These are phyloP conservation scores for Echeveria elegans DNA, from an alignment of 164 flowering plant species.

Conservation along the genomic window DNA sequence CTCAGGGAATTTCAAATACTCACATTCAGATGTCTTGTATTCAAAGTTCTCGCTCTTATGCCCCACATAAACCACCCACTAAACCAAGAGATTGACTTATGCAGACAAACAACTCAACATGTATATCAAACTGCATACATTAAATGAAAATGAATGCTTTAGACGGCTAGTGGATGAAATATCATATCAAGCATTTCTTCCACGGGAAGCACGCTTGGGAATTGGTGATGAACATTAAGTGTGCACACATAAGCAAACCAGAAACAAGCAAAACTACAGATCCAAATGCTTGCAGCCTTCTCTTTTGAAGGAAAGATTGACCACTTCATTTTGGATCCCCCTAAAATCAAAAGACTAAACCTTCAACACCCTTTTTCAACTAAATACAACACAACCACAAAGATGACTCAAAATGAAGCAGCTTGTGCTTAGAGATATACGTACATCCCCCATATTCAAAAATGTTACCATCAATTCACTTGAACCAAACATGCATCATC, in stretches of 20 bases:
- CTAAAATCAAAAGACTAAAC: not conserved
- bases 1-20: not conserved
- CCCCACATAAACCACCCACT: constrained; percentile 1
- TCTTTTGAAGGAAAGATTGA: too few relatives aligned
- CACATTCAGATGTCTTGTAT: not conserved
- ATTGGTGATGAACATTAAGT: constrained; percentile 1
- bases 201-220: not conserved
- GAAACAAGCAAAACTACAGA: not conserved
- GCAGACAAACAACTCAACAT: not conserved
- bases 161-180: not conserved
- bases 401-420: too few relatives aligned
- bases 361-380: too few relatives aligned
- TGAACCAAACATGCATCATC: not conserved
- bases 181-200: not conserved
- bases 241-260: not conserved
- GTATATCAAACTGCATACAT: not conserved
- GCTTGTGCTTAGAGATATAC: too few relatives aligned
- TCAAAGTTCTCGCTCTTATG: not conserved
- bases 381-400: not conserved
- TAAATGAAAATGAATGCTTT: not conserved
- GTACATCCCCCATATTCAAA: too few relatives aligned
- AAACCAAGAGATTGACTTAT: not conserved
- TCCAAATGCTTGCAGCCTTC: not conserved
- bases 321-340: not conserved
- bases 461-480: not conserved